Percentiles rank a stretch among this genome's conserved stretches.
Evolutionary conservation across 2,329 filamentous ascomycete species (phyloP).

Genomic region (Exophiala sp.): DNA sequence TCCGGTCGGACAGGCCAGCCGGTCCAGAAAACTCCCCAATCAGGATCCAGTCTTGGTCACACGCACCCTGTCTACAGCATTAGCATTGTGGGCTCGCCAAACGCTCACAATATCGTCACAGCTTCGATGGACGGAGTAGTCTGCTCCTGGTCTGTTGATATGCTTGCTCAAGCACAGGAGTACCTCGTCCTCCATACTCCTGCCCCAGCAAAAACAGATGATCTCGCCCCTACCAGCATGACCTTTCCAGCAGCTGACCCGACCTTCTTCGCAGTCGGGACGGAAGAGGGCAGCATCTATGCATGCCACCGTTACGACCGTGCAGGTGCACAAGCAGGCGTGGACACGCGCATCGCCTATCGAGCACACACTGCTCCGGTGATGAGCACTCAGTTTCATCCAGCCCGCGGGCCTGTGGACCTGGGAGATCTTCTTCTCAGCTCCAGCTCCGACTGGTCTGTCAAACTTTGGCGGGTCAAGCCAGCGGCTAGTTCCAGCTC

Average conservation of each 20-base stretch:
- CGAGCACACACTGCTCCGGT: constrained; percentile 86
- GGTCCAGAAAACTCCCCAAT: constrained; percentile 92
- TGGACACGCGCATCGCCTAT: constrained; percentile 83
- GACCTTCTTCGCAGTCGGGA: constrained; percentile 94
- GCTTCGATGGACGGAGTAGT: constrained; percentile 95
- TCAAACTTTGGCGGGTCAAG: constrained; percentile 93
- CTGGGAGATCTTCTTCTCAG: constrained; percentile 88
- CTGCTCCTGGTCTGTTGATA: constrained; percentile 96
- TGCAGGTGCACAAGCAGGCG: constrained; percentile 91
- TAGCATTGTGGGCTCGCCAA: constrained; percentile 93
- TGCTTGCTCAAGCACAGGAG: constrained; percentile 94
- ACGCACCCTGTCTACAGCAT: constrained; percentile 95
- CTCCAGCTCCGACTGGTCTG: constrained; percentile 92
- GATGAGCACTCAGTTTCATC: constrained; percentile 94
- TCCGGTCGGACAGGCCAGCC: constrained; percentile 62
- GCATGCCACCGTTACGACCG: constrained; percentile 96
- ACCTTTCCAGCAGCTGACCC: constrained; percentile 92
- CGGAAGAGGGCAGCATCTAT: constrained; percentile 93
- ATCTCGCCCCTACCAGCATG: constrained; percentile 89
- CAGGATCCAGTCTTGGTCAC: constrained; percentile 70
- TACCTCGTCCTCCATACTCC: constrained; percentile 82
- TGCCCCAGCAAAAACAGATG: constrained; percentile 81
- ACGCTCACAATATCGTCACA: constrained; percentile 97
- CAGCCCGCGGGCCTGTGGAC: constrained; percentile 83
- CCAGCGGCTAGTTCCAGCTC: constrained; percentile 39